Evolutionary conservation across 768 basidiomycete genomes (phyloP), one percentile per base, ranked within the genome.

Genomic region (Lentinus tigrinus): DNA sequence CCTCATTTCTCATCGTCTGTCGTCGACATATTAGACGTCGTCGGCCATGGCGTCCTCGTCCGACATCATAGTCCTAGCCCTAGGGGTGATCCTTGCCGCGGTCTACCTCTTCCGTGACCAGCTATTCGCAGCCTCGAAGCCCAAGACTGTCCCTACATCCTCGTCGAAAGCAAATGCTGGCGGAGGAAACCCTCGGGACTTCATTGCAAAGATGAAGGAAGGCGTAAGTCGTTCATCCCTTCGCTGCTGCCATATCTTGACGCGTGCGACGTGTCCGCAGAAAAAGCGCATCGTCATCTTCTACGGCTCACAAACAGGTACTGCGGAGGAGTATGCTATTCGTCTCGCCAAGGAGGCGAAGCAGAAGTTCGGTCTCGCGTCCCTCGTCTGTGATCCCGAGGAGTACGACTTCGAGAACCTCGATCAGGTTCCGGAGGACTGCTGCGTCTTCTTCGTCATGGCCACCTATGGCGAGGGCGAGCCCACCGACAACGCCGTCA

Each of bases 381-480:
- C 95, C 7, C 87, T 98, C 54, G 96, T 99, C 16, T 97, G 95
- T 69, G 96, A 99, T 70, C 95, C 95, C 3, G 97, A 99, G 73
- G 96, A 99, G 74, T 98, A 98, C 72, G 97, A 98, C 70, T 98
- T 98, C 69, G 93, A 95, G 71, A 95, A 91, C 72, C 85, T 98
- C 61, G 96, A 98, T 74, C 80, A 88, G 70, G 72, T 98, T 27
- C 92, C 97, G 0, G 89, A 90, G 64, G 89, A 95, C 72, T 87
- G 82, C 62, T 90, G 88, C 19, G 93, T 87, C 55, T 86, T 99
- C 74, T 98, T 99, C 70, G 93, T 95, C 67, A 83, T 98, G 85
- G 96, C 96, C 11, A 98, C 96, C 13, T 99, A 99, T 67, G 96
- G 96, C 62, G 96, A 99, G 77, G 96, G 96, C 57, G 96, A 99